Base-by-base conservation (phyloP, 805 yeast genomes). In the Helenozyma rhizophorensis region DNA sequence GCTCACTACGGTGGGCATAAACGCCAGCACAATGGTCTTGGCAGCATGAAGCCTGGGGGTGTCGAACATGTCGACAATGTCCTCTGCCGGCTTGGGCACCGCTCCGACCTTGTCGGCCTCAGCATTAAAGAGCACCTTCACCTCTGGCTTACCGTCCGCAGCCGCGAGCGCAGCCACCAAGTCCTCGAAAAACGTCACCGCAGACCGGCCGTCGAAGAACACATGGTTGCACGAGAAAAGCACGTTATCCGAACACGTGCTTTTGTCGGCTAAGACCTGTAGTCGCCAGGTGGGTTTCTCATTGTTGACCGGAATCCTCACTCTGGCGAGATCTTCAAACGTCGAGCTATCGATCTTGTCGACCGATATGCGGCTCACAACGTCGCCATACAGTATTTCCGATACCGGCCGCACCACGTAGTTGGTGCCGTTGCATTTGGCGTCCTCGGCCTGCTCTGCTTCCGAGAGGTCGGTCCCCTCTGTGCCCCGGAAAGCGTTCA, bases 181-280 rank as follows among this genome's bases (percentile, higher is more conserved):
- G 26, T 45, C 49, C 14, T 28, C 33, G 16, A 37, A 21, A 16
- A 43, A 37, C 23, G 35, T 24, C 14, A 32, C 37, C 1, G 30
- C 45, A 10, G 45, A 33, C 2, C 29, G 29, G 10, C 49, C 49
- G 23, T 45, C 49, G 22, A 45, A 36, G 6, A 38, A 19, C 15
- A 36, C 23, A 18, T 45, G 49, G 21, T 43, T 43, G 30, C 32
- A 34, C 8, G 36, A 28, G 11, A 45, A 40, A 4, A 34, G 27
- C 21, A 45, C 14, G 27, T 36, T 36, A 21, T 39, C 36, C 6
- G 19, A 9, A 3, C 37, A 34, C 4, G 35, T 9, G 8, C 14
- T 3, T 9, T 9, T 9, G 18, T 27, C 46, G 9, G 26, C 18
- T 10, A 22, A 19, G 4, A 27, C 28, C 14, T 13, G 11, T 11